Evolutionary conservation across 345 rosid genomes (phyloP).

Genomic region (Gossypium anomalum): DNA sequence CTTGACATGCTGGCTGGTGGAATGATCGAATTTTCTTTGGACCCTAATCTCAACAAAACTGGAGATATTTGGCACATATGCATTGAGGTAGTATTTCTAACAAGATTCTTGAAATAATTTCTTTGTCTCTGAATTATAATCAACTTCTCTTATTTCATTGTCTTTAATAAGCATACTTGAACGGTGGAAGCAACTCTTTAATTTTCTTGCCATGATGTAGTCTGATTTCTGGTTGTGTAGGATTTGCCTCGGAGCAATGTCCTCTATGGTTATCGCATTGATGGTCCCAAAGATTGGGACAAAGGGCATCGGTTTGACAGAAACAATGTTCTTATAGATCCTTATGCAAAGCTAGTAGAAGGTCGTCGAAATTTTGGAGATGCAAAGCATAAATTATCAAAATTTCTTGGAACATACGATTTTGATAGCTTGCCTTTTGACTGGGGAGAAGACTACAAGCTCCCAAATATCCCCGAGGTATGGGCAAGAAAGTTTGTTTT

Average conservation of each 20-base stretch:
- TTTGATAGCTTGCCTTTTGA: conserved; percentile 71
- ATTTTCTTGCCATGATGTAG: neutral
- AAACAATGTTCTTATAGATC: conserved; percentile 65
- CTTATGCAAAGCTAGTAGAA: conserved; percentile 81
- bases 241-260: conserved; percentile 65
- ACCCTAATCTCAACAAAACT: conserved; percentile 67
- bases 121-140: neutral
- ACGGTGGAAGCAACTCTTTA: neutral
- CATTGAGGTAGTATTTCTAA: conserved; percentile 51
- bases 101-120: neutral
- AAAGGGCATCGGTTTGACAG: conserved; percentile 82
- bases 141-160: neutral
- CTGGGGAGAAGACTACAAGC: conserved; percentile 73
- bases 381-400: conserved; percentile 46
- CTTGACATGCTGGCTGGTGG: conserved; percentile 31
- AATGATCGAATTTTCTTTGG: conserved; percentile 65
- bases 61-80: conserved; percentile 90
- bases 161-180: neutral
- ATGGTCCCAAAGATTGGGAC: conserved; percentile 76
- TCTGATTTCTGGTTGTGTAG: conserved; percentile 27
- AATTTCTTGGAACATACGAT: conserved; percentile 79
- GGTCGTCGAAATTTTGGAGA: conserved; percentile 83
- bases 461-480: conserved; percentile 85
- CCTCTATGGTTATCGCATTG: conserved; percentile 81
- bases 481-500: conserved; percentile 14